Conservation (phyloP, 1,284 basidiomycete genomes). For the Agaricales sp. region DNA sequence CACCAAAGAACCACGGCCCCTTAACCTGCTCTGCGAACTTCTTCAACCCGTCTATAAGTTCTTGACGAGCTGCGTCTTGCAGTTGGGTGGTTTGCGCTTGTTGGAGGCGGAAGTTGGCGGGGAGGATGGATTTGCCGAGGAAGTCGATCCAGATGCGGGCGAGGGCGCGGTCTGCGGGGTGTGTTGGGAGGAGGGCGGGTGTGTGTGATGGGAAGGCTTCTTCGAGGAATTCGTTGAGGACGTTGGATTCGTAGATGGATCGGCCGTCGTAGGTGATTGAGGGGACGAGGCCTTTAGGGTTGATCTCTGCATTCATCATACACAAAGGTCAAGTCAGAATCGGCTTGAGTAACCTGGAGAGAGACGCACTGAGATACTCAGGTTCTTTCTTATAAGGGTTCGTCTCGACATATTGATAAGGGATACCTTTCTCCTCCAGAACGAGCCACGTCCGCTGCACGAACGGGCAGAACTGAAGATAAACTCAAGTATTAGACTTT, state of each 20-base stretch:
- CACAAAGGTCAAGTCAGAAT: neutral
- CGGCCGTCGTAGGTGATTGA: conserved; percentile 46
- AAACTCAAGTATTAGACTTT: neutral
- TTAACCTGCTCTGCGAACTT: conserved; percentile 36
- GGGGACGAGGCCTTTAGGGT: conserved; percentile 62
- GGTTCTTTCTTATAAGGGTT: conserved; percentile 66
- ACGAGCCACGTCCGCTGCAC: conserved; percentile 61
- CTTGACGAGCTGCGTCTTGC: conserved; percentile 32
- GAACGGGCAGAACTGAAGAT: conserved; percentile 52
- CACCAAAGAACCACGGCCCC: conserved; percentile 51
- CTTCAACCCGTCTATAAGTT: conserved; percentile 34
- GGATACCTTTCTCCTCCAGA: conserved; percentile 54
- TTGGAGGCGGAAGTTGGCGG: conserved; percentile 40
- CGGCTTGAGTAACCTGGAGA: neutral
- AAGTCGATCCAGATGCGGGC: conserved; percentile 47
- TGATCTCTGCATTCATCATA: conserved; percentile 31
- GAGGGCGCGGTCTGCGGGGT: conserved; percentile 38
- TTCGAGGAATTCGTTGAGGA: conserved; percentile 53
- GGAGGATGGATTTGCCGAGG: conserved; percentile 38
- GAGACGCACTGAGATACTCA: conserved; percentile 38
- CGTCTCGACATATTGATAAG: conserved; percentile 56
- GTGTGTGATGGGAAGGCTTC: conserved; percentile 39
- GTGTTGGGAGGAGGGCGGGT: conserved; percentile 35
- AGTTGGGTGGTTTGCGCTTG: conserved; percentile 41
- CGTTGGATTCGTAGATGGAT: conserved; percentile 49